Base-by-base conservation (phyloP, 495 filamentous ascomycete species). In the Jackrogersella minutella region DNA sequence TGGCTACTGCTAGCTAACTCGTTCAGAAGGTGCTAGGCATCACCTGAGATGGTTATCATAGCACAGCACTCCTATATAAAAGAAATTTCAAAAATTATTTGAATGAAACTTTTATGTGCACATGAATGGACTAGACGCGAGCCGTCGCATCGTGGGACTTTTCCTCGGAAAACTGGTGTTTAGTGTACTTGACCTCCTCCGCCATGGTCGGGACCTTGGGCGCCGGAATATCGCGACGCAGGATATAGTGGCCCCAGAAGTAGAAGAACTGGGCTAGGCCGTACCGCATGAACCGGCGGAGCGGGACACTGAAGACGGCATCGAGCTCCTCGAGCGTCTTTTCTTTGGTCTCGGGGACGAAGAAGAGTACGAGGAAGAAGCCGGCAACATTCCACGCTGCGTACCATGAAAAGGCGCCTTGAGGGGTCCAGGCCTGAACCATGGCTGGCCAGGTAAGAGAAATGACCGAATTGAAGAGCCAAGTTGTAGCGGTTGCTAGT, bases 281-380 rank as follows among this genome's bases (percentile, higher is more conserved):
- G 66, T 83, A 56, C 76, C 82, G 73, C 84, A 88, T 79, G 78
- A 87, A 34, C 73, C 76, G 77, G 14, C 76, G 73, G 41, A 81
- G 79, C 1, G 80, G 77, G 7, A 86, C 82, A 22, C 76, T 76
- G 66, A 87, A 88, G 14, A 87, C 85, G 57, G 76, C 76, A 60
- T 86, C 85, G 19, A 87, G 74, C 64, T 90, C 88, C 73, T 91
- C 88, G 0, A 94, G 81, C 17, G 91, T 93, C 50, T 86, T 85
- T 70, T 91, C 90, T 77, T 93, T 93, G 1, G 91, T 93, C 79
- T 93, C 91, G 7, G 91, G 90, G 0, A 93, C 81, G 77, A 86
- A 90, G 43, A 93, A 79, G 70, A 92, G 87, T 46, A 92, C 90
- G 75, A 89, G 80, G 34, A 89, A 68, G 30, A 90, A 84, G 1